Conservation (phyloP, 2,329 filamentous ascomycete genomes). For the Fusarium napiforme region DNA sequence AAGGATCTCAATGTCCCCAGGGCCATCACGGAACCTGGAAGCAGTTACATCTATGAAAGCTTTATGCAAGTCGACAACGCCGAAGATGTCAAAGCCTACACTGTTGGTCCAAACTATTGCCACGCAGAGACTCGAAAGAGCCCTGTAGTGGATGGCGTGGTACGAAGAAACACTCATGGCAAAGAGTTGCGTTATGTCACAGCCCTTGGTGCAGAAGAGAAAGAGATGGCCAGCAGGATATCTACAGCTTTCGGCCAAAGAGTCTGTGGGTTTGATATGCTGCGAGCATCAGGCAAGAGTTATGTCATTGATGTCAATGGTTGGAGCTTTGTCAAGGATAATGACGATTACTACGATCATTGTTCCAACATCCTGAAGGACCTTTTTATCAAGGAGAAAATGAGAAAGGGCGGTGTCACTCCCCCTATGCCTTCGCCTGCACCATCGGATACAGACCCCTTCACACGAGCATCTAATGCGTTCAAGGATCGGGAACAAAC, state of each 20-base stretch:
- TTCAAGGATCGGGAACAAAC: conserved; percentile 55
- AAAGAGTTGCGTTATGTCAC: conserved; percentile 98
- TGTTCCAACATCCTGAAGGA: conserved; percentile 87
- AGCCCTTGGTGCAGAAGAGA: conserved; percentile 81
- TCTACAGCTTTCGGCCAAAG: conserved; percentile 91
- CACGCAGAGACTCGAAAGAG: conserved; percentile 98
- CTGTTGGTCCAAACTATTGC: conserved; percentile 90
- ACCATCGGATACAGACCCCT: conserved; percentile 57
- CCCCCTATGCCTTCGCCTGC: conserved; percentile 63
- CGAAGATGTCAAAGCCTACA: conserved; percentile 98
- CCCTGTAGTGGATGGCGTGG: conserved; percentile 94
- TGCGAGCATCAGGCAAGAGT: conserved; percentile 88
- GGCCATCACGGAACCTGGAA: conserved; percentile 80
- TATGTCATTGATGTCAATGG: conserved; percentile 99
- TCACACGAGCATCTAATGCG: conserved; percentile 47
- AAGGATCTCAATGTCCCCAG: conserved; percentile 79
- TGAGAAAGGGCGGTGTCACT: conserved; percentile 70
- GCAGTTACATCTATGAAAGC: conserved; percentile 96
- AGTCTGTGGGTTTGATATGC: conserved; percentile 94
- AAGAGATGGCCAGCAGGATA: conserved; percentile 87
- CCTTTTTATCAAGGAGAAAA: conserved; percentile 85
- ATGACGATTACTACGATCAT: conserved; percentile 97
- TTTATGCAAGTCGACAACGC: conserved; percentile 97
- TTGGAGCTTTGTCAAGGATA: conserved; percentile 99
- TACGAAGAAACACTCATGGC: conserved; percentile 94